Conservation (phyloP, 352 stramenopile genomes). For the Phytophthora hybrid region DNA sequence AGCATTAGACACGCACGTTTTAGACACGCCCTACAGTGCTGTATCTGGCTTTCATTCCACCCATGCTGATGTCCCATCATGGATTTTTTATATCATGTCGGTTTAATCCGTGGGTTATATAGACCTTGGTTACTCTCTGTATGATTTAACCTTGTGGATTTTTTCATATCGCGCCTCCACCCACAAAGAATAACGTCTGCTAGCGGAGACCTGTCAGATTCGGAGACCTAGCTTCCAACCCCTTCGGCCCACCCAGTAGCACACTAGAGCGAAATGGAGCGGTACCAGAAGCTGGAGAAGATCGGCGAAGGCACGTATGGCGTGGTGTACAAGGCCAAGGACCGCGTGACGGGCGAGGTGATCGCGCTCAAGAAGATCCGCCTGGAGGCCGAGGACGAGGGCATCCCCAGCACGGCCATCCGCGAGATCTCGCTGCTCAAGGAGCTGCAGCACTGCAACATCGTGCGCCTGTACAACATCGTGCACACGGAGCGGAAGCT, state of each 20-base stretch:
- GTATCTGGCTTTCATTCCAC: constrained; percentile 2
- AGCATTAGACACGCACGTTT: constrained; percentile 33
- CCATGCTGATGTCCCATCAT: neutral
- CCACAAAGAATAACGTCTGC: constrained; percentile 22
- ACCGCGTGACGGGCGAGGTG: constrained; percentile 96
- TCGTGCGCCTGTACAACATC: constrained; percentile 99
- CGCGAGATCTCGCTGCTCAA: constrained; percentile 99
- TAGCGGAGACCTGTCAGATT: constrained; percentile 26
- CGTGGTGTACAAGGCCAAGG: constrained; percentile 99
- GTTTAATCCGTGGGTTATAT: neutral
- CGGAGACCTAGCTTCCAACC: constrained; percentile 7
- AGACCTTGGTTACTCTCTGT: neutral
- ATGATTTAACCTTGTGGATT: neutral
- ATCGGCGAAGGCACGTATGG: constrained; percentile 99
- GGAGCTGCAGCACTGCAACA: constrained; percentile 98
- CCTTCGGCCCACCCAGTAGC: constrained; percentile 15
- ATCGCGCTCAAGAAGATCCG: constrained; percentile 99
- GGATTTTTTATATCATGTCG: neutral
- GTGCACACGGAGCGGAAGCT: constrained; percentile 99
- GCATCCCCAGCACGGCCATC: constrained; percentile 98
- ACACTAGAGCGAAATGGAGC: constrained; percentile 67
- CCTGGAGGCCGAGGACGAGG: constrained; percentile 98
- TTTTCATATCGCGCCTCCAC: constrained; percentile 2
- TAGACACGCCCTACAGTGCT: neutral
- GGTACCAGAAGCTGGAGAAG: constrained; percentile 97